phyloP scores from a whole-genome alignment of 75 land plant species.

The Chamaecyparis obtusa region DNA sequence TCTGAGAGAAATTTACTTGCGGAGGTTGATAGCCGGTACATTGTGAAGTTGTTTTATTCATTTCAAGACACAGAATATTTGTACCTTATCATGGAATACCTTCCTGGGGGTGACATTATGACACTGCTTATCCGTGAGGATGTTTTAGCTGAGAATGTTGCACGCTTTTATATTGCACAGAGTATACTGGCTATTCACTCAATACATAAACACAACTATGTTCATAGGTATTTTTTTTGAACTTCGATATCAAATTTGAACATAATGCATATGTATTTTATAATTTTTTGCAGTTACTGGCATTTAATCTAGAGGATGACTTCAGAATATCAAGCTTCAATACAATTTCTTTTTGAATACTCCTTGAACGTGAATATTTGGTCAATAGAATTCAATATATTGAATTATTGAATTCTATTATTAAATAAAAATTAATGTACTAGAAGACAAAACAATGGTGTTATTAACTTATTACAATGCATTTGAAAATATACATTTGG shows the following conservation, averaged over 20 bases:
- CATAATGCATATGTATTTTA: neutral
- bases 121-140: conserved; percentile 88
- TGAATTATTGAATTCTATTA: neutral
- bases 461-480: neutral
- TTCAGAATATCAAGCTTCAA: neutral
- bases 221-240: conserved; percentile 60
- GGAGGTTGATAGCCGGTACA: conserved; percentile 91
- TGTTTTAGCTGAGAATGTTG: conserved; percentile 74
- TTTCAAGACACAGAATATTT: conserved; percentile 86
- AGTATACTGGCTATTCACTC: conserved; percentile 84
- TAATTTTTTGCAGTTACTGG: neutral
- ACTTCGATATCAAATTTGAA: neutral
- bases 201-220: conserved; percentile 84
- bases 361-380: neutral
- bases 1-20: conserved; percentile 89
- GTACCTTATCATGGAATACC: conserved; percentile 97
- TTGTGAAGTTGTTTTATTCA: conserved; percentile 77
- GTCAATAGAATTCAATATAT: neutral
- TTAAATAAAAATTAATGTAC: neutral
- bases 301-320: neutral
- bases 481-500: neutral
- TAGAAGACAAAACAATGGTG: neutral
- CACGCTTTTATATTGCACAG: conserved; percentile 88
- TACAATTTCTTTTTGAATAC: neutral
- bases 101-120: conserved; percentile 96